Evolutionary conservation across 2,329 filamentous ascomycete species (phyloP), one percentile per base, ranked within the genome.

Genomic region (Aureobasidium lini): DNA sequence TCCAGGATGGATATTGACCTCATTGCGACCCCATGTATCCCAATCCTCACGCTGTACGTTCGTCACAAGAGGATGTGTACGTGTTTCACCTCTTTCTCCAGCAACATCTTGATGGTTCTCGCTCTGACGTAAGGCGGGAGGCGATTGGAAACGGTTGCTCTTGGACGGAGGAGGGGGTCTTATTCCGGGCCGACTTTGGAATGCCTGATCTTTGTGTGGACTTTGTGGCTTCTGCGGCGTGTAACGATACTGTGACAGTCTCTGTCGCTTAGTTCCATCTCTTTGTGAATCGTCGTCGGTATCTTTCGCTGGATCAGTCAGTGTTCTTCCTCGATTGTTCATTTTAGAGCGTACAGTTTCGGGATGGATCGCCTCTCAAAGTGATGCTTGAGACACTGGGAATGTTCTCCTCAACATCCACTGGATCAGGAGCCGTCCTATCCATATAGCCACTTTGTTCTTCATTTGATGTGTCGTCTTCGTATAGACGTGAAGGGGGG

Each of bases 301-400:
- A n/a, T 31, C 54, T 57, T 15, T 18, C 9, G n/a, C 15, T 3
- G 32, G 13, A 11, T 57, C 18, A 57, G 40, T 36, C 3, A 11
- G 29, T 11, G 10, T n/a, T 16, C 1, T 28, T 4, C 11, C 11
- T 37, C 11, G 44, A 18, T 3, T 28, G 6, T n/a, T 46, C n/a
- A 8, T 8, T 6, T 23, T 16, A 23, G 4, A 10, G 28, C 56
- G 40, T 50, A 59, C 56, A 36, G 4, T 44, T 44, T 29, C 47
- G 43, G 11, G 57, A 59, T 4, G 57, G 46, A 29, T 44, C 40
- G 16, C 47, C 57, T 32, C 57, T 15, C 18, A 59, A 8, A 9
- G 57, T 59, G 15, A 40, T 46, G 15, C 57, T 59, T 18, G 57
- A 59, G 10, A 50, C 37, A 50, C 46, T 50, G 7, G 36, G 36